These are phyloP conservation scores for Candida golubevii DNA, from an alignment of 805 yeast genomes.

Conservation along the genomic window DNA sequence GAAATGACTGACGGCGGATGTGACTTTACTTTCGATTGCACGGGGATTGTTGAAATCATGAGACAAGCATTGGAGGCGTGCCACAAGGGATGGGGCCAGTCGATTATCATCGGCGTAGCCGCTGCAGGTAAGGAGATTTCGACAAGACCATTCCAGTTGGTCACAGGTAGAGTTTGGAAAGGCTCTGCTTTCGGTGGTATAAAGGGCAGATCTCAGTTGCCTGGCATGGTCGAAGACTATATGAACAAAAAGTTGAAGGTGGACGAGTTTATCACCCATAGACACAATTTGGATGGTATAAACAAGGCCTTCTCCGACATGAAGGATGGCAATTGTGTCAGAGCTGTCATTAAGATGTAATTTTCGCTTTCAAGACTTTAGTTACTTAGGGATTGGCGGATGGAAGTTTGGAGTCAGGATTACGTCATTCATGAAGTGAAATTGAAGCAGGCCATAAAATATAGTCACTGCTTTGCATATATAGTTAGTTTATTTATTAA, in stretches of 20 bases:
- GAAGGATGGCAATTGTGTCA: conserved; percentile 90
- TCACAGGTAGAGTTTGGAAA: conserved; percentile 97
- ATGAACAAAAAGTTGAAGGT: conserved; percentile 77
- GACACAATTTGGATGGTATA: conserved; percentile 71
- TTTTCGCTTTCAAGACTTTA: conserved; percentile 11
- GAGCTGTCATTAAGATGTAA: conserved; percentile 71
- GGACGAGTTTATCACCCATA: conserved; percentile 92
- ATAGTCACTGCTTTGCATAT: too few relatives aligned
- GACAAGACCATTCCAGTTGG: conserved; percentile 98
- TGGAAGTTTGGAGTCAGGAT: too few relatives aligned
- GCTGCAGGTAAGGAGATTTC: conserved; percentile 96
- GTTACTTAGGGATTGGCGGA: neutral
- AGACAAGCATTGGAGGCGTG: conserved; percentile 94
- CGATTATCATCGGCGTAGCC: conserved; percentile 95
- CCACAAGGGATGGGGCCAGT: conserved; percentile 99
- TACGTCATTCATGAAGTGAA: too few relatives aligned
- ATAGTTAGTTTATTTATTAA: too few relatives aligned
- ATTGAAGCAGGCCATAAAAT: too few relatives aligned
- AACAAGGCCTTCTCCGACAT: conserved; percentile 90
- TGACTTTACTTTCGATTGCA: conserved; percentile 95
- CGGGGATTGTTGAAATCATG: conserved; percentile 95
- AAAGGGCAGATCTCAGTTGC: conserved; percentile 95
- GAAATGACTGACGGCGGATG: conserved; percentile 96
- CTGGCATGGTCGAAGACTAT: conserved; percentile 83
- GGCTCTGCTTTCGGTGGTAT: conserved; percentile 99